Conservation (phyloP, 2,329 filamentous ascomycete genomes). For the Trichocomaceae sp. region DNA sequence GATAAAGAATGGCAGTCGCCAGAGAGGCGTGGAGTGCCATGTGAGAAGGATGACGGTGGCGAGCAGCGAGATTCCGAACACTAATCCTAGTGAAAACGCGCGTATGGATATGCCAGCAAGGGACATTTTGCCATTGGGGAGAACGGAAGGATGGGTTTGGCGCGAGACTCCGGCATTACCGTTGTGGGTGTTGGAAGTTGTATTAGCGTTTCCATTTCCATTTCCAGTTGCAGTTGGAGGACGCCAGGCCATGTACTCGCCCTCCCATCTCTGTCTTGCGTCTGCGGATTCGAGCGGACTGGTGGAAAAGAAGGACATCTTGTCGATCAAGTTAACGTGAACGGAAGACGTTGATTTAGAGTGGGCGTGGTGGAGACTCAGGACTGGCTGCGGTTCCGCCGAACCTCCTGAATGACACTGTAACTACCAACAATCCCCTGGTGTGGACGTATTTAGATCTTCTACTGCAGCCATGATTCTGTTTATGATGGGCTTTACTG, state of each 20-base stretch:
- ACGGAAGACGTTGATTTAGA: background rate
- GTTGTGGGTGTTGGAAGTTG: background rate
- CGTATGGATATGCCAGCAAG: conserved; percentile 41
- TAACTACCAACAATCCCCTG: too few species aligned
- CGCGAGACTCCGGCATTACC: background rate
- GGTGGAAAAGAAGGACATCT: background rate
- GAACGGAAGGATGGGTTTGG: conserved; percentile 25
- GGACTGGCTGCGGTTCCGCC: too few species aligned
- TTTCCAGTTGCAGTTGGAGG: background rate
- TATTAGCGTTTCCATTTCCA: too few species aligned
- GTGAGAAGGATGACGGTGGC: conserved; percentile 24
- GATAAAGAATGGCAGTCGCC: conserved; percentile 52
- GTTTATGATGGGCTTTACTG: too few species aligned
- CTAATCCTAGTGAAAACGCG: conserved; percentile 39
- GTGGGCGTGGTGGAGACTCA: too few species aligned
- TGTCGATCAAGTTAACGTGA: too few species aligned
- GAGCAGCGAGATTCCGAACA: conserved; percentile 30
- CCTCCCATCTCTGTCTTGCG: background rate
- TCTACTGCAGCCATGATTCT: too few species aligned
- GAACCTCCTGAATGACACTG: too few species aligned
- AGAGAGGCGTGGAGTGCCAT: conserved; percentile 38
- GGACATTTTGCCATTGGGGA: conserved; percentile 36
- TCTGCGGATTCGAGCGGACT: background rate
- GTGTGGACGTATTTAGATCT: too few species aligned
- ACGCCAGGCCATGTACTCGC: conserved; percentile 8